phyloP scores from a whole-genome alignment of 2,329 filamentous ascomycete genomes.

The Colletotrichum nymphaeae region DNA sequence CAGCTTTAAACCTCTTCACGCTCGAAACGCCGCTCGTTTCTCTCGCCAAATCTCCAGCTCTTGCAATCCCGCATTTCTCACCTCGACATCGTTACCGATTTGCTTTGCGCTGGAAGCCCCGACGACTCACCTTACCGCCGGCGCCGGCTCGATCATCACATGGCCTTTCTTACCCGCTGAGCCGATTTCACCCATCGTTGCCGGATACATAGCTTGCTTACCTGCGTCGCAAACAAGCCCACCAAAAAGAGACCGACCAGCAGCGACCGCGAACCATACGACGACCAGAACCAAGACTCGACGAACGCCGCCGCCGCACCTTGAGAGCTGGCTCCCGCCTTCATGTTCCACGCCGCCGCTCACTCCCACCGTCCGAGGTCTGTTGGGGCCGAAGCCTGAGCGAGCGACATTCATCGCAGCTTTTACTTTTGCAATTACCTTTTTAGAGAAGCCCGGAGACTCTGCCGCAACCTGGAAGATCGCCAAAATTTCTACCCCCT shows the following conservation, averaged over 20 bases:
- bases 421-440: not conserved
- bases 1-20: not conserved
- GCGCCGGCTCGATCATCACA: not conserved
- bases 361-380: conserved; percentile 29
- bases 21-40: conserved; percentile 12
- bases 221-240: not conserved
- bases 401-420: not conserved
- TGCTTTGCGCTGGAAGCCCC: conserved; percentile 1
- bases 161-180: not conserved
- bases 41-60: conserved; percentile 5
- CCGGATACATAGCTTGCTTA: not conserved
- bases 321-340: conserved; percentile 26
- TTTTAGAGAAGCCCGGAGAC: not conserved
- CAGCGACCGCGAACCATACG: not conserved
- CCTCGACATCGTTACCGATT: conserved; percentile 6
- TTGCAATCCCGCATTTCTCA: not conserved
- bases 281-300: not conserved
- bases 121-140: not conserved
- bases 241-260: not conserved
- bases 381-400: conserved; percentile 11
- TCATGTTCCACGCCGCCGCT: conserved; percentile 34
- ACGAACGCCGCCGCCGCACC: conserved; percentile 5
- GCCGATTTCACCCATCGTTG: conserved; percentile 7
- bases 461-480: not conserved
- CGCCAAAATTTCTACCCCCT: not conserved